Conservation (phyloP, 306 rosid species). For the Vicia faba region DNA sequence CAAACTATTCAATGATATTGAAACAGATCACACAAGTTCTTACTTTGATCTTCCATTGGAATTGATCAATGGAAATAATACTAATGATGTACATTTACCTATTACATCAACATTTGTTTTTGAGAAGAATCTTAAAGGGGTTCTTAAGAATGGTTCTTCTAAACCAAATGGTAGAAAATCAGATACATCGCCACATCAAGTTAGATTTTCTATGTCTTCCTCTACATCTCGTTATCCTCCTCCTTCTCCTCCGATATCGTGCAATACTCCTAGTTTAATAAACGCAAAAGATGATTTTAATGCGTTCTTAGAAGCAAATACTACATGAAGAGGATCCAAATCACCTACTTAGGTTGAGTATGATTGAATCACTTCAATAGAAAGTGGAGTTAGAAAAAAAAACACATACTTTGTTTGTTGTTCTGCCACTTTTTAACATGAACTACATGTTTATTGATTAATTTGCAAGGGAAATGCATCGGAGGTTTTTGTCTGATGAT, state of each 20-base stretch:
- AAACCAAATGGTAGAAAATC: slow-evolving; percentile 50
- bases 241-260: slow-evolving; percentile 50
- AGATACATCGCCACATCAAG: slow-evolving; percentile 52
- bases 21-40: slow-evolving; percentile 48
- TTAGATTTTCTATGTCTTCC: slow-evolving; percentile 58
- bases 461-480: not conserved
- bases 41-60: slow-evolving; percentile 80
- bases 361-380: not conserved
- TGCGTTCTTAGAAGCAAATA: slow-evolving; percentile 66
- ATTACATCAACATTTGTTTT: slow-evolving; percentile 61
- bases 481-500: not conserved
- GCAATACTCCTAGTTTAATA: slow-evolving; percentile 51
- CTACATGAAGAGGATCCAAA: slow-evolving; percentile 32
- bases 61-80: slow-evolving; percentile 47
- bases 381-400: not conserved
- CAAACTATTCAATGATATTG: slow-evolving; percentile 41
- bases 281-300: slow-evolving; percentile 61
- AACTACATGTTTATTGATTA: not conserved
- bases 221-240: slow-evolving; percentile 41
- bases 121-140: slow-evolving; percentile 54
- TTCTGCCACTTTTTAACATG: not conserved
- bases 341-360: not conserved
- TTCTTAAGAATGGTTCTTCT: slow-evolving; percentile 48
- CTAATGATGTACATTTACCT: slow-evolving; percentile 57
- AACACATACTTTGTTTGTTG: not conserved